Evolutionary conservation across 345 rosid genomes (phyloP), one percentile per base, ranked within the genome.

Genomic region (Theobroma cacao): DNA sequence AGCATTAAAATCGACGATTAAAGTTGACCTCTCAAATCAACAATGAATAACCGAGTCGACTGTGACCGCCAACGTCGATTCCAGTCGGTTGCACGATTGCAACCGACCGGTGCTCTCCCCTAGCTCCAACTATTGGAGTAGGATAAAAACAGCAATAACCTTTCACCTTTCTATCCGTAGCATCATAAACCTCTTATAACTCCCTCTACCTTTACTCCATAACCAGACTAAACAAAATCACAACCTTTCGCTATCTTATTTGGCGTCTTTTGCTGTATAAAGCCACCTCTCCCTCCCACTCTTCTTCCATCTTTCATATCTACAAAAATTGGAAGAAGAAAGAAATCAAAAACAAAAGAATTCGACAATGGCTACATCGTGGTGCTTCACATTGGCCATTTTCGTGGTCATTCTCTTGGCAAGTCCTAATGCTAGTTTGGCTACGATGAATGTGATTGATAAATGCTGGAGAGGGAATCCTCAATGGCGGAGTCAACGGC

Each of bases 401-500:
- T 72, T 40, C 50, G 18, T 70, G 71, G 30, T 81, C 79, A 41
- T 80, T 55, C 55, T 48, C 47, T 22, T 47, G 31, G 77, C 76
- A 14, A 11, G 26, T 17, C 26, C 11, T 8, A 18, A 31, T 61
- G 4, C 50, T 13, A 61, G 75, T 33, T 30, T 55, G 3, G 81
- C 91, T 3, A 78, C 73, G 1, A 67, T 88, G 82, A 95, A 95
- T 61, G 93, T 75, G 10, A 90, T 93, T 26, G 97, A 93, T 86
- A 80, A 80, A 74, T 93, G 99, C 34, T 95, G 94, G 93, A 80
- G 91, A 75, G 38, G 15, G 1, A 78, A 87, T 50, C 88, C 90
- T 4, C 30, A 78, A 3, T 90, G 97, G 98, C 60, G 86, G 9
- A 83, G 76, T 38, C 74, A 74, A 47, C 82, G 93, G 2, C 88